A percentile compares a stretch with the other conserved stretches of the same genome.
Conservation (phyloP, 306 rosid genomes). For the Trichosanthes cucumerina region DNA sequence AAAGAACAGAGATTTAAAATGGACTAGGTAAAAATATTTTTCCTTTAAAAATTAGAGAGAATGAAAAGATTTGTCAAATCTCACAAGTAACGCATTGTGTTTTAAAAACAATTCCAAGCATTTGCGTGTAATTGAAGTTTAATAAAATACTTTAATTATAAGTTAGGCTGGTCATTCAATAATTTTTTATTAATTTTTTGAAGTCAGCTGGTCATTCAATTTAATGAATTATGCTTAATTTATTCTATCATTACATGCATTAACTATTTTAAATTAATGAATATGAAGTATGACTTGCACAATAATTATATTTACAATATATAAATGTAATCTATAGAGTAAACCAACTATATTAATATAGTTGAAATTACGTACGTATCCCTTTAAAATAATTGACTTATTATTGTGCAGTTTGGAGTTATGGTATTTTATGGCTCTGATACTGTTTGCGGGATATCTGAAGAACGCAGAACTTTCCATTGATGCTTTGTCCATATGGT, state of each 20-base stretch:
- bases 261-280: background rate
- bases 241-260: background rate
- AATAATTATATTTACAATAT: no score
- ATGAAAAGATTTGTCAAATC: background rate
- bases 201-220: no score
- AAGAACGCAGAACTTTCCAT: constrained; percentile 65
- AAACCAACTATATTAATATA: background rate
- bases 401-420: constrained; percentile 45
- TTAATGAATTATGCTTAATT: background rate
- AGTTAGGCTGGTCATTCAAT: background rate
- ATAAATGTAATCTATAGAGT: no score
- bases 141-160: background rate
- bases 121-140: background rate
- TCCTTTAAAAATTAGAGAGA: background rate
- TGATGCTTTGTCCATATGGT: constrained; percentile 79
- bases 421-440: constrained; percentile 75
- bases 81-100: background rate
- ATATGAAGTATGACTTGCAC: background rate
- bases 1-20: background rate
- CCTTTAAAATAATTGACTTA: background rate
- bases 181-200: background rate
- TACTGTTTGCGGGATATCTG: constrained; percentile 72
- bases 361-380: no score
- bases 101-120: background rate
- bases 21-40: background rate